These are phyloP conservation scores for Phytophthora syringae DNA, from an alignment of 352 stramenopile species.

Conservation along the genomic window DNA sequence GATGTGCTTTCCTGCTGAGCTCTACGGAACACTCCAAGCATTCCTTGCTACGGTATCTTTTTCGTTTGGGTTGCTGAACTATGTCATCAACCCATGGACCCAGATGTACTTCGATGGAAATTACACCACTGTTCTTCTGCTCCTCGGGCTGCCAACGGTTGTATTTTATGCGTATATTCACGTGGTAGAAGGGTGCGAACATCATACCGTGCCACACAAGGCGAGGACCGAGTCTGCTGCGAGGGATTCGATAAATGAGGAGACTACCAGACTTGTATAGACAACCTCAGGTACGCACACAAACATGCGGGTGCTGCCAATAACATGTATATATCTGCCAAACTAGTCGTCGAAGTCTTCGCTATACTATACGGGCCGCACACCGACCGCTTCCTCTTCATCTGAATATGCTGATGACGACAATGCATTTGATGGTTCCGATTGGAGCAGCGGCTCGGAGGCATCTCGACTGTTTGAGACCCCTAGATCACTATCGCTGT, in stretches of 20 bases:
- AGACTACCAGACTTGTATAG: slow-evolving; percentile 56
- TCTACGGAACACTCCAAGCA: slow-evolving; percentile 81
- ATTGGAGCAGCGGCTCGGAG: too few species aligned
- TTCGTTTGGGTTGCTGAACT: slow-evolving; percentile 73
- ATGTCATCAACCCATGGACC: slow-evolving; percentile 76
- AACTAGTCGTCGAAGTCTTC: slow-evolving; percentile 57
- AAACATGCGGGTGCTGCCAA: background rate
- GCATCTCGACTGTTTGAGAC: too few species aligned
- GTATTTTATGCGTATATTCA: slow-evolving; percentile 72
- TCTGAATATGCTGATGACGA: slow-evolving; percentile 26
- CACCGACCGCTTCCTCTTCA: slow-evolving; percentile 8
- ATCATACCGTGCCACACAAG: slow-evolving; percentile 56
- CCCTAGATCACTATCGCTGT: slow-evolving; percentile 30
- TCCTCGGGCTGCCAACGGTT: slow-evolving; percentile 63
- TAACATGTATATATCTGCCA: background rate
- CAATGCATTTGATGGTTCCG: slow-evolving; percentile 21
- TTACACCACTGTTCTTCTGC: slow-evolving; percentile 63
- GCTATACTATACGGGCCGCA: slow-evolving; percentile 50
- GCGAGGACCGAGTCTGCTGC: slow-evolving; percentile 19
- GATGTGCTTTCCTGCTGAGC: slow-evolving; percentile 79
- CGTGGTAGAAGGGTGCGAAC: slow-evolving; percentile 64
- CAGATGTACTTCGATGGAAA: slow-evolving; percentile 72
- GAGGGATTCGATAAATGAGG: slow-evolving; percentile 26
- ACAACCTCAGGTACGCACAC: slow-evolving; percentile 9
- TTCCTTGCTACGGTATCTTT: slow-evolving; percentile 80